Evolutionary conservation across 1,284 basidiomycete genomes (phyloP), one percentile per base, ranked within the genome.

Genomic region (Boletus semigastroideus): DNA sequence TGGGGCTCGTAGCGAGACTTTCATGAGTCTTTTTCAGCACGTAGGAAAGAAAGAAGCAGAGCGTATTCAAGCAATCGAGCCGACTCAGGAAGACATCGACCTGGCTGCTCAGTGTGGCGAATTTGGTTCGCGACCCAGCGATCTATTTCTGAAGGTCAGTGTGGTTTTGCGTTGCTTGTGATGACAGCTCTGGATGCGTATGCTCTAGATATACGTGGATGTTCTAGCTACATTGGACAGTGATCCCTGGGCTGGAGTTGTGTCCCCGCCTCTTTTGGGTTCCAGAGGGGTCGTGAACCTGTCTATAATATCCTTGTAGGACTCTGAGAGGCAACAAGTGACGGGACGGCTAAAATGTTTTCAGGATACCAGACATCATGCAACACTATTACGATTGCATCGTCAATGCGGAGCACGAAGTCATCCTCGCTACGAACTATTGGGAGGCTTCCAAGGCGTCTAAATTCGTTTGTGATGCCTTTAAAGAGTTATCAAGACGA

Each of bases 311-410:
- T 78, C 77, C 2, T 63, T 75, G 70, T 74, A 58, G 16, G 71
- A 31, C 55, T 42, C 6, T 36, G 27, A 12, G 31, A 36, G 9
- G 27, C n/a, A 25, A 14, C 0, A 8, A 30, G 37, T 10, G 46
- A 45, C 43, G n/a, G n/a, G n/a, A 12, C 12, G 10, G 13, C 46
- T 54, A 16, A 64, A 20, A 7, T 45, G 16, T 45, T 41, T 57
- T 38, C 44, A 79, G 81, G 42, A 82, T 84, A 43, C 82, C 83
- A 1, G 83, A 85, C 58, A 84, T 84, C 56, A 83, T 84, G 74
- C 74, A 75, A 49, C 79, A 85, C 58, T 78, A 80, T 64, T 69
- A 72, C 14, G 76, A 81, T 46, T 72, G 79, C 47, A 84, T 86
- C 46, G 74, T 82, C 8, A 71, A 76, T 36, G 83, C 83, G 5